Evolutionary conservation across 345 rosid species (phyloP), one percentile per base, ranked within the genome.

Genomic region (Combretum micranthum): DNA sequence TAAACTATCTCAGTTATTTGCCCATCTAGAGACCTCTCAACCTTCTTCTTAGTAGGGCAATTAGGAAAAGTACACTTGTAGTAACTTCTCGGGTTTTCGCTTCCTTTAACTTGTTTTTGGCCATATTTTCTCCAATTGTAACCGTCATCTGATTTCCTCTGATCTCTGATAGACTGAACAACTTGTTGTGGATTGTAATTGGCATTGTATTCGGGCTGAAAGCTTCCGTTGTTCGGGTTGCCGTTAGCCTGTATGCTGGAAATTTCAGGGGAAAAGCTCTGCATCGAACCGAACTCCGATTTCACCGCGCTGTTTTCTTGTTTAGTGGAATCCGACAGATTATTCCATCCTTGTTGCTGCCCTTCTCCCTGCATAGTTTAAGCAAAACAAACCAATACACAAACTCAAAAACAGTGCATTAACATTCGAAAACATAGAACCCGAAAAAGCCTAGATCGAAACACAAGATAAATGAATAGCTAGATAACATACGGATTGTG

Each of bases 71-170:
- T 91, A 82, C 98, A 91, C 83, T 84, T 88, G 77, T 80, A 91
- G 73, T 91, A 91, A 60, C 98, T 91, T 68, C 96, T 80, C 23
- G 96, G 95, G 61, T 91, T 91, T 66, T 88, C 93, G 22, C 98
- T 91, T 60, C 96, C 98, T 71, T 91, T 88, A 54, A 88, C 98
- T 69, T 84, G 88, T 65, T 91, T 91, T 59, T 91, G 98, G 3
- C 98, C 98, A 64, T 91, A 91, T 73, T 91, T 91, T n/a, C 96
- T 77, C 98, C 98, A 91, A 26, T 88, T 86, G 72, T 82, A 91
- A 23, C 98, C 98, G 67, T 88, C 98, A 10, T 84, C 90, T 12
- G 96, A 76, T 71, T 69, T 82, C 54, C 77, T 81, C 60, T 70
- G 77, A 60, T 74, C 93, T 65, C 82, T 76, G 9, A 75, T 55